Percentiles rank a stretch among this genome's conserved stretches.
These are phyloP conservation scores for Hirsutella thompsonii DNA, from an alignment of 2,329 filamentous ascomycete genomes.

Conservation along the genomic window DNA sequence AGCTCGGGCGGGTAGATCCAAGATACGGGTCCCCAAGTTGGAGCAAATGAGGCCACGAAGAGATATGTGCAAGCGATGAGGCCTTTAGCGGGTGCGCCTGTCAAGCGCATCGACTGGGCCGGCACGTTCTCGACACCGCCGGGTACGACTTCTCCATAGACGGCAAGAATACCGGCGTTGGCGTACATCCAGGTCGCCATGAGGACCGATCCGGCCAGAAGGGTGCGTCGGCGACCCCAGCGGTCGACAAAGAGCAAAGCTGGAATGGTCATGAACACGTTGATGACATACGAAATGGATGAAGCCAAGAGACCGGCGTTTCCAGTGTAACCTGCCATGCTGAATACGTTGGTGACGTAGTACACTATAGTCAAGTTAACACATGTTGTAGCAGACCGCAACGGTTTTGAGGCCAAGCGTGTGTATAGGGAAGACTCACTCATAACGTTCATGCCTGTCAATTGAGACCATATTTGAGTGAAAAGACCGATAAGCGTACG, in stretches of 20 bases:
- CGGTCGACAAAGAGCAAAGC: slow-evolving; percentile 63
- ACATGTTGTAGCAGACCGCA: background rate
- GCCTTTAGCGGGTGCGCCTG: slow-evolving; percentile 36
- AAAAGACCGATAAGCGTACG: slow-evolving; percentile 37
- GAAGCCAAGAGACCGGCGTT: slow-evolving; percentile 41
- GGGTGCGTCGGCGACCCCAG: slow-evolving; percentile 59
- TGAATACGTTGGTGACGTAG: slow-evolving; percentile 39
- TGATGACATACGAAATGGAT: slow-evolving; percentile 55
- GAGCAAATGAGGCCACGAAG: slow-evolving; percentile 38
- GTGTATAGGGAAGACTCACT: slow-evolving; percentile 27
- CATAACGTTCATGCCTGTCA: slow-evolving; percentile 43
- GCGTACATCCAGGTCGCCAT: slow-evolving; percentile 50
- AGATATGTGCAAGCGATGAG: slow-evolving; percentile 57
- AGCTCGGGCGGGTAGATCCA: slow-evolving; percentile 48
- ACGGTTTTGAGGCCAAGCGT: background rate
- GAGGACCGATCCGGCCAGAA: slow-evolving; percentile 51
- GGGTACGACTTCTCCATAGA: slow-evolving; percentile 27
- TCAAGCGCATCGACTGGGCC: slow-evolving; percentile 33
- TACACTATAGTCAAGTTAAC: slow-evolving; percentile 30
- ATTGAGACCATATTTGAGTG: slow-evolving; percentile 43
- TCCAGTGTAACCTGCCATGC: slow-evolving; percentile 24
- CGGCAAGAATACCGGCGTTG: slow-evolving; percentile 38
- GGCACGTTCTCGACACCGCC: slow-evolving; percentile 31
- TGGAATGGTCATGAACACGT: slow-evolving; percentile 66
- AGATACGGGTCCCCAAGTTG: slow-evolving; percentile 35